Base-by-base conservation (phyloP, 345 rosid species). In the Excoecaria agallocha region DNA sequence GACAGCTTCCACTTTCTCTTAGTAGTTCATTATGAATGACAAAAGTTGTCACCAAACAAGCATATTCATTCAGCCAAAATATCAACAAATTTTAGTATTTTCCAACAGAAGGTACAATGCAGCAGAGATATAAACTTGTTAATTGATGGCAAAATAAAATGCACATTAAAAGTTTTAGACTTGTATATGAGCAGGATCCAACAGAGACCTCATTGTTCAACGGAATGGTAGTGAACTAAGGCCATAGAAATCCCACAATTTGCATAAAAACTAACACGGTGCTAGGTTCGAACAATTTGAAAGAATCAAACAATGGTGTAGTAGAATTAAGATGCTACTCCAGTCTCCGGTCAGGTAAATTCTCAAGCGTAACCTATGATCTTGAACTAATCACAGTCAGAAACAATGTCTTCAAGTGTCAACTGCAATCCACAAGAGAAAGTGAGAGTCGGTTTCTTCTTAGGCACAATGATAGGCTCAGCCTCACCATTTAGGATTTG, bases 361-460 rank as follows among this genome's bases (percentile, higher is more conserved):
- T 20, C 4, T 5, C 7, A 1, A 9, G 12, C 0, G 43, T 50
- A 57, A 55, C 30, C 30, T 30, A 30, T 30, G 30, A 30, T 30
- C 30, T 30, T 30, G 30, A 30, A 30, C 64, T 81, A 89, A 19
- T 90, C 95, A 73, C 74, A 84, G 39, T 91, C 91, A 6, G 96
- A 93, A 72, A 91, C 93, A 78, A 95, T 87, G 72, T 93, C 94
- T 25, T 93, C 94, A 51, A 91, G 87, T n/a, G 82, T 86, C 78
- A 88, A 71, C 15, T 82, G 73, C 67, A 86, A 61, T 73, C 89
- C 86, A 48, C 83, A 75, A 30, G 96, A 83, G 89, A 93, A 93
- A 54, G 93, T 84, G 39, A 93, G 85, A 70, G 86, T 87, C 3
- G 99, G 98, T 77, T 95, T 95, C 88, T 73, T 79, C 88, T 63